Evolutionary conservation across 2,329 filamentous ascomycete species (phyloP), one percentile per base, ranked within the genome.

Genomic region (Arthrobotrys megalospora): DNA sequence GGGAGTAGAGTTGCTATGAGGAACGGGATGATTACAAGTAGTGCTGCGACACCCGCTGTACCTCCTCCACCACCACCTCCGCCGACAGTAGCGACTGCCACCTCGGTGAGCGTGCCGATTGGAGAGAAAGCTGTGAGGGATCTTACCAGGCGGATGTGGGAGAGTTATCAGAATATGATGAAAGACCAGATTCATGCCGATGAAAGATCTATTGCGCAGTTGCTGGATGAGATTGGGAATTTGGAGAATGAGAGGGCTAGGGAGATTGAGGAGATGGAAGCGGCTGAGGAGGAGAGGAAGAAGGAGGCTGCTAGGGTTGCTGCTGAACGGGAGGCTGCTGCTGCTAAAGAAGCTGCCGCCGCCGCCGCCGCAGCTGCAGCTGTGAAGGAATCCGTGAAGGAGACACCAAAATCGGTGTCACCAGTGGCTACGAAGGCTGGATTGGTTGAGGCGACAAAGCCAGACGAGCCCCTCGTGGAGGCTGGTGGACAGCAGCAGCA

Each of bases 151-250:
- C 58, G 66, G 60, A 48, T 71, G 21, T 77, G 73, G 73, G 73
- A 77, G 60, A 70, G 16, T 16, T 77, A 77, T 47, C 73, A 77
- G 38, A 77, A 77, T 28, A 60, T 62, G 66, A 77, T 77, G 73
- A 70, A 66, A 60, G 73, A 77, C 10, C 73, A 77, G 66, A 77
- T 77, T 45, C 66, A 71, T 7, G 50, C 73, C 3, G 73, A 77
- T 32, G 73, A 77, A 38, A 38, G 66, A 12, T 63, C 38, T 1
- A 77, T 77, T 43, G 73, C 73, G 19, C 73, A 77, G 43, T 43
- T 77, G 12, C 28, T 77, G 52, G 73, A 77, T 48, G 73, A 77
- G 43, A 77, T 77, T 71, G 73, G 73, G 10, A 77, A 77, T 32
- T 21, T 77, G 50, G 73, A 77, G 66, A 77, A 77, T 48, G 73